phyloP scores from a whole-genome alignment of 2,329 filamentous ascomycete species.

The Scytalidium lignicola region DNA sequence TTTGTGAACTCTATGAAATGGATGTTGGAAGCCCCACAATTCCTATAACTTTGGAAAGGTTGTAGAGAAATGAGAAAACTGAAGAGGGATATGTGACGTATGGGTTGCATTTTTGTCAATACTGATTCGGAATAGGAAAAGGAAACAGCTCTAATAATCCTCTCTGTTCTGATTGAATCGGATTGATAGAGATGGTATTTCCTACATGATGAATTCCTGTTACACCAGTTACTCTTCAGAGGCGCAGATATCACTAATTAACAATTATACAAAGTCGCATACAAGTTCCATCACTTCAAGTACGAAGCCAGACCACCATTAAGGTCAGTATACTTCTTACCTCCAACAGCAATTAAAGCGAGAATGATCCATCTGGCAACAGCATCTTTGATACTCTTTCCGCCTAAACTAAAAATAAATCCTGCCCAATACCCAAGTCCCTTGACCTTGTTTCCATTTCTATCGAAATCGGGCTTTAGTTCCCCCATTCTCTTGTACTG shows the following conservation, averaged over 20 bases:
- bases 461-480: slow-evolving; percentile 55
- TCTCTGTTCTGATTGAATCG: too few relatives aligned
- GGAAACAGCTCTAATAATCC: too few relatives aligned
- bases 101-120: too few relatives aligned
- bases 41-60: too few relatives aligned
- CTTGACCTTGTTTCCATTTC: slow-evolving; percentile 47
- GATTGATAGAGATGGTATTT: too few relatives aligned
- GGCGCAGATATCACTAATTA: neutral
- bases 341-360: slow-evolving; percentile 12
- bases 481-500: slow-evolving; percentile 38
- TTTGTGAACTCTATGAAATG: too few relatives aligned
- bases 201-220: too few relatives aligned
- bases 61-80: too few relatives aligned
- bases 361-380: slow-evolving; percentile 15
- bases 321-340: slow-evolving; percentile 7
- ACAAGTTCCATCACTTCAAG: slow-evolving; percentile 9
- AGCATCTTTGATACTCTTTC: slow-evolving; percentile 27
- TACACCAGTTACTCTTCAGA: too few relatives aligned
- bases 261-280: neutral
- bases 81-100: too few relatives aligned
- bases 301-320: slow-evolving; percentile 13
- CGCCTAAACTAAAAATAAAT: slow-evolving; percentile 47
- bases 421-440: slow-evolving; percentile 50
- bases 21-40: too few relatives aligned
- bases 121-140: too few relatives aligned